Base-by-base conservation (phyloP, 768 basidiomycete species). In the Lactifluus hygrophoroides region DNA sequence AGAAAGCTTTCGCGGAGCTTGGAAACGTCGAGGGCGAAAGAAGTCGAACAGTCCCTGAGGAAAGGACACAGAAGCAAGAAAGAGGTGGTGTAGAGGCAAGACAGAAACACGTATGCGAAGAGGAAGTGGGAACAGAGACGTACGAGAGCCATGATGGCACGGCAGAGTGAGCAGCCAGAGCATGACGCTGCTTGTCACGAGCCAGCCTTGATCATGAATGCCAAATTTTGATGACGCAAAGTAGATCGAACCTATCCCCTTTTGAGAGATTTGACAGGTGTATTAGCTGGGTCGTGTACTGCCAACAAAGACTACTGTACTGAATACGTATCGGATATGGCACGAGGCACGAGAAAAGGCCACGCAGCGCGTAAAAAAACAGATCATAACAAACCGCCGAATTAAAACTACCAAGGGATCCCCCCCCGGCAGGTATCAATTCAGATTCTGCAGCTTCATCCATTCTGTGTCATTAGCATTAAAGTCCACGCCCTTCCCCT, bases 391-490 rank as follows among this genome's bases (percentile, higher is more conserved):
- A 17, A 5, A 44, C 25, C 16, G 42, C 21, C 30, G n/a, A n/a
- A n/a, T n/a, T n/a, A n/a, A 23, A 40, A 8, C 19, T 16, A 21
- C 38, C 21, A 21, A 21, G 10, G 7, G 14, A 37, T 9, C 5
- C 21, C 6, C 19, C 27, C n/a, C 37, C 0, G 19, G 5, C 19
- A 28, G 9, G 8, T 21, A 42, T 76, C 66, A 86, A 70, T 90
- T 89, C 53, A 92, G 69, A 66, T 75, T 83, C 68, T 88, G 87
- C 51, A 87, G 72, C 70, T 90, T 90, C 81, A 86, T 88, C 88
- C 90, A 94, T 69, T 90, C 89, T 71, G 83, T 88, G 65, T 90
- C 86, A 61, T 86, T 84, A 25, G 92, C 84, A 54, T 84, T 82
- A 68, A 92, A 90, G 68, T 93, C 85, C 13, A 92, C 81, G 3